These are phyloP conservation scores for Ceratocystis cubensis DNA, from an alignment of 2,329 filamentous ascomycete species.

Conservation along the genomic window DNA sequence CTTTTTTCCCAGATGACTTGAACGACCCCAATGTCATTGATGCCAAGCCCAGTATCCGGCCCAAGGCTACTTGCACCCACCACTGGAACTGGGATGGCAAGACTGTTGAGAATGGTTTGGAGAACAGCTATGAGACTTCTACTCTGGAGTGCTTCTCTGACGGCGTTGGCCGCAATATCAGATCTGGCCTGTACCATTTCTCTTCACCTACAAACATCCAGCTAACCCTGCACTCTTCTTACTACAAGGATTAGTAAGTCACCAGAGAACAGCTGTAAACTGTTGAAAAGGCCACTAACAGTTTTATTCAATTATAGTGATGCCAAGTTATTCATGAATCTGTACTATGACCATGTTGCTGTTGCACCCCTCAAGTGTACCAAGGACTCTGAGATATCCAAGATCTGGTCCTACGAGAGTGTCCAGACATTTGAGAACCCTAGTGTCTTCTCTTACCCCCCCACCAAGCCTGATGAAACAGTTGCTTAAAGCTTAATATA, in stretches of 20 bases:
- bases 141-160: conserved; percentile 19
- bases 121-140: conserved; percentile 22
- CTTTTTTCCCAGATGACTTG: conserved; percentile 4
- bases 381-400: background rate
- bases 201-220: conserved; percentile 3
- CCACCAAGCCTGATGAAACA: background rate
- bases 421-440: conserved; percentile 8
- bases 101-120: conserved; percentile 25
- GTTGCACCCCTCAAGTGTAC: background rate
- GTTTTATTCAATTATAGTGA: background rate
- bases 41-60: background rate
- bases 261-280: background rate
- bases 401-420: background rate
- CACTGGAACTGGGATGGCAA: conserved; percentile 25
- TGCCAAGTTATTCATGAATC: background rate
- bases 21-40: conserved; percentile 13
- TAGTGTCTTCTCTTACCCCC: background rate
- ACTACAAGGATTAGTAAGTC: conserved; percentile 5
- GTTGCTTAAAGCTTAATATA: background rate
- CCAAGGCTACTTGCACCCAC: conserved; percentile 21
- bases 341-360: conserved; percentile 2
- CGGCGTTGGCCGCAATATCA: conserved; percentile 1
- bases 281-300: background rate
- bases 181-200: conserved; percentile 12
- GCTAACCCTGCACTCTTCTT: conserved; percentile 14